These are phyloP conservation scores for Seiridium cupressi DNA, from an alignment of 2,329 filamentous ascomycete genomes.

Conservation along the genomic window DNA sequence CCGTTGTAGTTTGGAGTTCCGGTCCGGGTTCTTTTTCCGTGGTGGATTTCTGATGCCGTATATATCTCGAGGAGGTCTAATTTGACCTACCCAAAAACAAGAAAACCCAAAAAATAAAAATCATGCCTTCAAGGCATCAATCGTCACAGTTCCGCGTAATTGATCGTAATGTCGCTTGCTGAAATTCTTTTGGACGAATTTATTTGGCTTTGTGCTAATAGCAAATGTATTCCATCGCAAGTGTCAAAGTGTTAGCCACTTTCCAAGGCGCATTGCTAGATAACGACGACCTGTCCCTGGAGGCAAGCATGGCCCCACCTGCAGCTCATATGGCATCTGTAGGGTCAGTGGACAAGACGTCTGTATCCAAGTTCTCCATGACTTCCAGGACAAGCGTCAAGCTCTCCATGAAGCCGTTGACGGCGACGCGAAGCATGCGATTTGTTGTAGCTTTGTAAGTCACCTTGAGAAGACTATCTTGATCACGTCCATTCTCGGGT, in stretches of 20 bases:
- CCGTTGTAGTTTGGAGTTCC: not conserved
- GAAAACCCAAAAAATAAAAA: not conserved
- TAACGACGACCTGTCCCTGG: not conserved
- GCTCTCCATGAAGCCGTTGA: constrained; percentile 95
- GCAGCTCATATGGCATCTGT: not conserved
- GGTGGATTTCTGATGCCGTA: too few species aligned
- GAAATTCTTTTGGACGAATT: too few species aligned
- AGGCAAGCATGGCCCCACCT: too few species aligned
- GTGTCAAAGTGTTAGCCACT: not conserved
- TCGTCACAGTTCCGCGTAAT: too few species aligned
- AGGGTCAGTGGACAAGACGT: constrained; percentile 57
- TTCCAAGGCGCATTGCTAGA: not conserved
- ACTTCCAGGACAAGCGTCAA: constrained; percentile 80
- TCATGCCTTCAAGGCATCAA: not conserved
- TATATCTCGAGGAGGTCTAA: not conserved
- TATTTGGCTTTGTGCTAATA: too few species aligned
- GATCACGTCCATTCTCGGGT: constrained; percentile 19
- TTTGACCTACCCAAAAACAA: not conserved
- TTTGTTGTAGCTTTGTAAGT: constrained; percentile 89
- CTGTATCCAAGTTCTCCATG: constrained; percentile 86
- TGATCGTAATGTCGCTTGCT: too few species aligned
- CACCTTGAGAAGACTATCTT: constrained; percentile 59
- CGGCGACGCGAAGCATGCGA: constrained; percentile 91
- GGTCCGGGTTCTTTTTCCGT: not conserved
- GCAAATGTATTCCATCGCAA: not conserved